Evolutionary conservation across 331 rosid species (phyloP).

Genomic region (Acacia concinna): DNA sequence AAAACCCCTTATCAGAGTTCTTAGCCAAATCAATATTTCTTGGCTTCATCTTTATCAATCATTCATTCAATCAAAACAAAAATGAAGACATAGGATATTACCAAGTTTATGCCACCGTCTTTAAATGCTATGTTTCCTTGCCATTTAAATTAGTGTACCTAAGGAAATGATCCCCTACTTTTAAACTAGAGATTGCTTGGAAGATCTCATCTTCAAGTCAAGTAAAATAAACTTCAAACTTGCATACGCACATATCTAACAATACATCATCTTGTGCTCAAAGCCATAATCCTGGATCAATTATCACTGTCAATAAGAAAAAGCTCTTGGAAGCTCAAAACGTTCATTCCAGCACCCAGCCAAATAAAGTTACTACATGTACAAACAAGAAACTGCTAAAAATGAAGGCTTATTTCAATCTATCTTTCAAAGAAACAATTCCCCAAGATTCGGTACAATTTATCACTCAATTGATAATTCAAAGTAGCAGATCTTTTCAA

Average conservation of each 20-base stretch:
- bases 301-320: not conserved
- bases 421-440: not conserved
- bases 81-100: not conserved
- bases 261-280: not conserved
- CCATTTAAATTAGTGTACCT: slow-evolving; percentile 1
- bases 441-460: not conserved
- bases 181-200: not conserved
- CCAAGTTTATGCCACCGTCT: not conserved
- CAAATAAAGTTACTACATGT: not conserved
- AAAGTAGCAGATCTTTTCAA: not conserved
- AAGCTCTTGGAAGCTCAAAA: not conserved
- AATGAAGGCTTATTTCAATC: not conserved
- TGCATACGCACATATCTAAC: not conserved
- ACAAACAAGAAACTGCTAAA: not conserved
- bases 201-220: not conserved
- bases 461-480: not conserved
- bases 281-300: not conserved
- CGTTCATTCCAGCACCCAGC: not conserved
- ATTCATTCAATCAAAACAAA: slow-evolving; percentile 19
- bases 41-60: slow-evolving; percentile 15
- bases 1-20: not conserved
- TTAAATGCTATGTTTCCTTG: not conserved
- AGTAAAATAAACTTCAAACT: not conserved
- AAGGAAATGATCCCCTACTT: slow-evolving; percentile 4
- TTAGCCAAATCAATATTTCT: not conserved